phyloP scores from a whole-genome alignment of 257 asterid genomes.

The Solanum infundibuliforme region DNA sequence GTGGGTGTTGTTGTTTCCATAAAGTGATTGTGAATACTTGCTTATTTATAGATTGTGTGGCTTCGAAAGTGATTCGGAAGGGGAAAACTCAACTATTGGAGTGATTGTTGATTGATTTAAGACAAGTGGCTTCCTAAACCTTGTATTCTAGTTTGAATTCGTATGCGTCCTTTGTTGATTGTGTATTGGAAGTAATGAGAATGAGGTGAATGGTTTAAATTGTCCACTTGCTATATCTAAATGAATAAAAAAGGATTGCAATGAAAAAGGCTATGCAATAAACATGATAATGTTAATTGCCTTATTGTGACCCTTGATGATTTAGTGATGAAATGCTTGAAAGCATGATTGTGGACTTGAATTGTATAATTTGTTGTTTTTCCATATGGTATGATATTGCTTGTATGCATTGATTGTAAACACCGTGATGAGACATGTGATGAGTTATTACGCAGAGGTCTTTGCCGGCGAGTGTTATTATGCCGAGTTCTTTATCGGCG shows the following conservation, averaged over 20 bases:
- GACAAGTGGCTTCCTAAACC: neutral
- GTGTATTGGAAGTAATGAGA: neutral
- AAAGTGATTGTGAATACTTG: neutral
- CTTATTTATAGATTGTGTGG: neutral
- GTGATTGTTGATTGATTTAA: neutral
- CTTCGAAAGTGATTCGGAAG: too few relatives aligned
- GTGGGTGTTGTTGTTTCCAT: neutral
- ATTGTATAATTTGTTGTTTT: too few relatives aligned
- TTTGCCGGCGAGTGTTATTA: too few relatives aligned
- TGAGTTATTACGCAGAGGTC: neutral
- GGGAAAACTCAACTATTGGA: neutral
- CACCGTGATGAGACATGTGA: too few relatives aligned
- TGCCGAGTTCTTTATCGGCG: too few relatives aligned
- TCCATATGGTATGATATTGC: neutral
- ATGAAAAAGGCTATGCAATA: neutral
- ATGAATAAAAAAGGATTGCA: neutral
- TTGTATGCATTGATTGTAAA: neutral
- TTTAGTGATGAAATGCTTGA: neutral
- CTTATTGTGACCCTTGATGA: neutral
- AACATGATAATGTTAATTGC: neutral
- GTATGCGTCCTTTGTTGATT: neutral
- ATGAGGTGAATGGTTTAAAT: neutral
- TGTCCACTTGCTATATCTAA: neutral
- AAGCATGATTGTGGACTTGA: neutral
- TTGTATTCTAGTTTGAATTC: neutral